A percentile compares a stretch with the other conserved stretches of the same genome.
These are phyloP conservation scores for Plantago elongata DNA, from an alignment of 257 asterid genomes.

Conservation along the genomic window DNA sequence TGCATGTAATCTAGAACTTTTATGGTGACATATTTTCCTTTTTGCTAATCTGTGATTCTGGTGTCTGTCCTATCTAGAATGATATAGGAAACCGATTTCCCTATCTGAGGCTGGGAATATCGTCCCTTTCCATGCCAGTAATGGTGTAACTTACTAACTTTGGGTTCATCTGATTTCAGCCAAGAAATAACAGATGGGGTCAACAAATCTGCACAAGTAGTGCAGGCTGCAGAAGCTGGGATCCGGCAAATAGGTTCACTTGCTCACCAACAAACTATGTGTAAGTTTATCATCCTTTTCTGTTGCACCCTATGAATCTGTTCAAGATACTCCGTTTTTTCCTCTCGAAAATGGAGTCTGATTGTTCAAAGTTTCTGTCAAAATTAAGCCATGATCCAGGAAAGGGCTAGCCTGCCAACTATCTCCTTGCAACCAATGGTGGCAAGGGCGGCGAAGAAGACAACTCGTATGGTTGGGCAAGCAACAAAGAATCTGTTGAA, in stretches of 20 bases:
- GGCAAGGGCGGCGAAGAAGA: constrained; percentile 87
- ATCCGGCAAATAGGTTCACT: constrained; percentile 71
- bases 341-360: constrained; percentile 12
- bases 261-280: constrained; percentile 76
- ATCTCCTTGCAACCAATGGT: constrained; percentile 81
- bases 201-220: constrained; percentile 83
- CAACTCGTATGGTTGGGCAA: constrained; percentile 69
- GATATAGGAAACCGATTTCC: not conserved
- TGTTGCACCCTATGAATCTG: not conserved
- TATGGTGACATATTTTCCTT: not conserved
- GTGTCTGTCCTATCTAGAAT: not conserved
- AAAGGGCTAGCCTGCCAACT: constrained; percentile 81
- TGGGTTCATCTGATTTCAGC: constrained; percentile 41
- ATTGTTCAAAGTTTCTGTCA: constrained; percentile 10
- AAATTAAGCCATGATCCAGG: constrained; percentile 76
- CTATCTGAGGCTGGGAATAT: constrained; percentile 4
- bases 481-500: constrained; percentile 63
- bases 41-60: not conserved
- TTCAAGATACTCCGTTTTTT: not conserved
- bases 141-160: not conserved
- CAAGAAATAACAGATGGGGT: constrained; percentile 87
- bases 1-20: no score
- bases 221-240: constrained; percentile 95
- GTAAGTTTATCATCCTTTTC: constrained; percentile 36
- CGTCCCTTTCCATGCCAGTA: not conserved